Conservation (phyloP, 2,329 filamentous ascomycete species). For the Westerdykella sp. region DNA sequence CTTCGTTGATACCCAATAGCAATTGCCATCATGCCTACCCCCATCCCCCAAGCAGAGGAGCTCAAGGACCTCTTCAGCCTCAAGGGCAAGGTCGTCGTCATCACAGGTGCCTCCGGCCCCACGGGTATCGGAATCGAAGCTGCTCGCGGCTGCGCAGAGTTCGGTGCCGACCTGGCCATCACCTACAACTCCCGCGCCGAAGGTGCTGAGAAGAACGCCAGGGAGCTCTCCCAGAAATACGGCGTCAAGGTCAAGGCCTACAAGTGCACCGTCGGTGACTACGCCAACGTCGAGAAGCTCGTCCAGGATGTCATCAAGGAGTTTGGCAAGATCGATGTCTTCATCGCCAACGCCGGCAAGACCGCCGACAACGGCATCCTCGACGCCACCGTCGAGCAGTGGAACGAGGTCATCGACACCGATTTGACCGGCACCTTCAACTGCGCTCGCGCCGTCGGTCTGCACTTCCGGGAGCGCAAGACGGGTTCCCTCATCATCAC, state of each 20-base stretch:
- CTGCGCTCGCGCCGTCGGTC: slow-evolving; percentile 82
- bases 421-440: slow-evolving; percentile 85
- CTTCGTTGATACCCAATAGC: slow-evolving; percentile 2
- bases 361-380: slow-evolving; percentile 64
- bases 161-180: slow-evolving; percentile 58
- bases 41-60: slow-evolving; percentile 51
- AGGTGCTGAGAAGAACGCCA: slow-evolving; percentile 60
- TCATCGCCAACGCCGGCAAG: slow-evolving; percentile 64
- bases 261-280: slow-evolving; percentile 57
- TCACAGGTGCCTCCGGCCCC: slow-evolving; percentile 53
- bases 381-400: slow-evolving; percentile 64
- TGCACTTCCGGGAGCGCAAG: slow-evolving; percentile 64
- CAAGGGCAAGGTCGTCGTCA: slow-evolving; percentile 50
- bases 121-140: slow-evolving; percentile 64
- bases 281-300: slow-evolving; percentile 51
- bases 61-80: slow-evolving; percentile 52
- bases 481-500: slow-evolving; percentile 62
- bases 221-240: slow-evolving; percentile 54
- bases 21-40: slow-evolving; percentile 48
- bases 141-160: slow-evolving; percentile 58
- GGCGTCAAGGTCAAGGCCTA: slow-evolving; percentile 62
- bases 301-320: slow-evolving; percentile 58
- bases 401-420: slow-evolving; percentile 72
- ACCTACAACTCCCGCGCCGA: slow-evolving; percentile 59
- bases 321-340: slow-evolving; percentile 63